Evolutionary conservation across 78 protist genomes (phyloP), one percentile per base, ranked within the genome.

Genomic region (Dictyostelium firmibasis): DNA sequence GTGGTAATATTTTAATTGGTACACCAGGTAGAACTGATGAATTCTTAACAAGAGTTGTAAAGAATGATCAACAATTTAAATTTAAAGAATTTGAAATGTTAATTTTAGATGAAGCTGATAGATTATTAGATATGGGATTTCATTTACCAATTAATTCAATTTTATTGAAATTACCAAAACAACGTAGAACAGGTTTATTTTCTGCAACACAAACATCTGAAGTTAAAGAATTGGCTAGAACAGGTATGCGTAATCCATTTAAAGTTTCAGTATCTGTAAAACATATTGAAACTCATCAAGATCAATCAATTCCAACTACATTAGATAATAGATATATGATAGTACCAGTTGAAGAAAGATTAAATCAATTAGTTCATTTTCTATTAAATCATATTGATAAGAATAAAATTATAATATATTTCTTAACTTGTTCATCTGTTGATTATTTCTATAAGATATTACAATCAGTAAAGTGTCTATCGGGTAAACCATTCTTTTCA

Each of bases 21-120:
- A 98, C 99, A 33, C 99, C 99, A 25, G 99, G 99, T 33, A 83
- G 99, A 44, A 62, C 97, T 36, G 75, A 96, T 33, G 97, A 96
- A 84, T 47, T 96, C 29, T 18, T 95, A 72, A 79, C 79, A 36
- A 76, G 86, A 81, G 43, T 79, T 18, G 78, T 43, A 4, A 57
- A 64, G n/a, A 44, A 67, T 29, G 86, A 79, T 67, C 69, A 74
- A 50, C 69, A 74, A 50, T n/a, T 60, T 2, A 85, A 74, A 43
- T 25, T 86, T 35, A n/a, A 84, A 3, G 93, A 96, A 50, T 86
- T 98, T 41, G 99, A 98, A 83, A 69, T 98, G 44, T 91, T 98
- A 50, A 93, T 98, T 7, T 82, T 98, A 11, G 99, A 98, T 84
- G 99, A 98, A 84, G 99, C 99, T 2, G 99, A 97, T 36, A 10